phyloP scores from a whole-genome alignment of 441 rosid species.

The Populus tomentosa region DNA sequence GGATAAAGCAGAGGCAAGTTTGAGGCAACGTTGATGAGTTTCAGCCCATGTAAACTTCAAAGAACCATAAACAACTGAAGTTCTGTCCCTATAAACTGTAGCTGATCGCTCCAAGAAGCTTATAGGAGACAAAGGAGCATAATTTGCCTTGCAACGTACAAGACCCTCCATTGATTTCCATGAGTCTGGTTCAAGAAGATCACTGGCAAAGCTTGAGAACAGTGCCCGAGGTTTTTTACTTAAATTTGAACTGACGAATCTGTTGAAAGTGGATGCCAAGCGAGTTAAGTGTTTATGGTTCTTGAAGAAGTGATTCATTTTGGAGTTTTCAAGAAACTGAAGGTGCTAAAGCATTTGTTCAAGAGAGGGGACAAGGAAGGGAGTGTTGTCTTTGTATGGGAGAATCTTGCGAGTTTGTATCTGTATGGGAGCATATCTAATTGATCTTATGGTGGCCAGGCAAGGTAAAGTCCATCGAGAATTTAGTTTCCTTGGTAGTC shows the following conservation, averaged over 20 bases:
- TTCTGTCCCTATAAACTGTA: conserved; percentile 48
- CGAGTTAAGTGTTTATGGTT: conserved; percentile 1
- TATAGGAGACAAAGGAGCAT: conserved; percentile 51
- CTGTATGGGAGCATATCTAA: too few species aligned
- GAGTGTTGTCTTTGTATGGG: too few species aligned
- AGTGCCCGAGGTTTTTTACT: conserved; percentile 1
- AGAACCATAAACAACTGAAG: conserved; percentile 47
- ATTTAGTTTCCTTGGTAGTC: not conserved
- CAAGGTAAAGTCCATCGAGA: not conserved
- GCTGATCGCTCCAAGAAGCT: conserved; percentile 63
- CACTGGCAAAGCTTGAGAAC: conserved; percentile 12
- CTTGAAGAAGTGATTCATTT: conserved; percentile 21
- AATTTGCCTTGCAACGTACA: conserved; percentile 48
- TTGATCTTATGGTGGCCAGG: too few species aligned
- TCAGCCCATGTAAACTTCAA: conserved; percentile 45
- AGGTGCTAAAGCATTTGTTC: not conserved
- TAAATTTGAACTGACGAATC: not conserved
- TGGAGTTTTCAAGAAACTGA: not conserved
- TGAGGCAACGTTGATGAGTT: conserved; percentile 53
- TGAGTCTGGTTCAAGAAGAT: conserved; percentile 24
- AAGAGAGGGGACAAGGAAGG: too few species aligned
- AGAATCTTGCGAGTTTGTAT: too few species aligned
- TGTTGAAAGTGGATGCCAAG: conserved; percentile 3
- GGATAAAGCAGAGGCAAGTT: conserved; percentile 65
- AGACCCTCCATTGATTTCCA: conserved; percentile 49